phyloP scores from a whole-genome alignment of 805 yeast species.

The Scheffersomyces stipitis region DNA sequence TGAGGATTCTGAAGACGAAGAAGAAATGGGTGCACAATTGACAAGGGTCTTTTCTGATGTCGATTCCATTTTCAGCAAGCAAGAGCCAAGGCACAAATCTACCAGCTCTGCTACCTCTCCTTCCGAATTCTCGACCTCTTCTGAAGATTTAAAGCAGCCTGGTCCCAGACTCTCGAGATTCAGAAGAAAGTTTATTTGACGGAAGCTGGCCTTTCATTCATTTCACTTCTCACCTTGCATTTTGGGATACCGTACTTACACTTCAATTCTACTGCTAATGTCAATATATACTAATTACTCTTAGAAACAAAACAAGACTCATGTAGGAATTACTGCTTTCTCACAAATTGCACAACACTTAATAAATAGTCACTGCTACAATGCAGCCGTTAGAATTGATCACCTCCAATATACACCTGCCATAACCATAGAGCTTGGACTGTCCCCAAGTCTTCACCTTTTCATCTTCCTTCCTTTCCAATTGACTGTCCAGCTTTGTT shows the following conservation, averaged over 20 bases:
- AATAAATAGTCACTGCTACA: constrained; percentile 38
- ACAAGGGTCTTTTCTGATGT: constrained; percentile 25
- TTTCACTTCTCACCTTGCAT: too few relatives aligned
- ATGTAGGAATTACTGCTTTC: too few relatives aligned
- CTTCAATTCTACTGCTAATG: too few relatives aligned
- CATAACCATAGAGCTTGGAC: constrained; percentile 39
- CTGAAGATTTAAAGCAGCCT: too few relatives aligned
- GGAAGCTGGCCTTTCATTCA: too few relatives aligned
- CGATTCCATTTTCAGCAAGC: constrained; percentile 28
- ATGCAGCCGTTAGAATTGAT: constrained; percentile 36
- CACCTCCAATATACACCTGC: constrained; percentile 44
- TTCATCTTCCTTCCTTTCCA: constrained; percentile 9
- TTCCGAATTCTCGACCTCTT: background rate
- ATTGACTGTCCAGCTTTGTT: constrained; percentile 1
- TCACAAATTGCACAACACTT: too few relatives aligned
- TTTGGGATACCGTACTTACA: too few relatives aligned
- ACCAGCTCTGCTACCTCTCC: constrained; percentile 3
- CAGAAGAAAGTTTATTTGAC: too few relatives aligned
- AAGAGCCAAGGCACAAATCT: constrained; percentile 2
- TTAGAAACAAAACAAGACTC: too few relatives aligned
- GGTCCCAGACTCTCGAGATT: too few relatives aligned
- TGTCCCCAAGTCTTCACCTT: constrained; percentile 43
- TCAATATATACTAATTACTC: too few relatives aligned
- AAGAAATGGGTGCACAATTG: constrained; percentile 5
- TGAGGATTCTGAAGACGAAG: background rate